Conservation (phyloP, 371 early-diverging fungal species). For the Chytridium lagenaria region DNA sequence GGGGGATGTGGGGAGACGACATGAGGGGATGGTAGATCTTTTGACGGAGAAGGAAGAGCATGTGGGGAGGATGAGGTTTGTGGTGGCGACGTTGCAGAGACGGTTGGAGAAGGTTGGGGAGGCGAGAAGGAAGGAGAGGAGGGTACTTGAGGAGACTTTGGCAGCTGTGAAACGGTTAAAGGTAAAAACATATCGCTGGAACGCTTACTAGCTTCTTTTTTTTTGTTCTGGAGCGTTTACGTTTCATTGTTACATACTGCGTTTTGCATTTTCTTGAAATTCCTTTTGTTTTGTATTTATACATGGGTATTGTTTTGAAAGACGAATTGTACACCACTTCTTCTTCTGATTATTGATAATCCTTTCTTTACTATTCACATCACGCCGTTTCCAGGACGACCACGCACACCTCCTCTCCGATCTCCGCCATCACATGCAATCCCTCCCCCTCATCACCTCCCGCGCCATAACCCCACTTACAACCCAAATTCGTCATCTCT, state of each 20-base stretch:
- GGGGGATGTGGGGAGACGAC: constrained; percentile 2
- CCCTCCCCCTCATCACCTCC: constrained; percentile 9
- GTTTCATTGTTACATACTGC: too few species aligned
- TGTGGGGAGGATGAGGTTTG: constrained; percentile 1
- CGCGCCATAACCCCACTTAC: neutral
- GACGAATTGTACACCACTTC: too few species aligned
- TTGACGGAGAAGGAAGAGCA: constrained; percentile 12
- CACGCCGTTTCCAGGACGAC: too few species aligned
- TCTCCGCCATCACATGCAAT: neutral
- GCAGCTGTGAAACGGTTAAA: neutral
- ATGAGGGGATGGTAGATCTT: constrained; percentile 15
- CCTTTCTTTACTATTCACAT: too few species aligned
- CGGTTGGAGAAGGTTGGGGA: neutral
- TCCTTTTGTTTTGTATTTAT: too few species aligned
- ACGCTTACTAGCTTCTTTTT: too few species aligned
- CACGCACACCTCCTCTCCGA: neutral
- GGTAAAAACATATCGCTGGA: too few species aligned
- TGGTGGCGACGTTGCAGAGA: neutral
- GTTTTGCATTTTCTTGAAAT: too few species aligned
- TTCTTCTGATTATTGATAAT: too few species aligned
- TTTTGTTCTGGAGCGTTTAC: too few species aligned
- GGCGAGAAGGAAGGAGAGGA: constrained; percentile 11
- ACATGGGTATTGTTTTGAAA: too few species aligned
- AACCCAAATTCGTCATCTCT: neutral
- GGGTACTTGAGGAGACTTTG: neutral